Conservation (phyloP, 2,329 filamentous ascomycete genomes). For the Aspergillus quadricinctus region DNA sequence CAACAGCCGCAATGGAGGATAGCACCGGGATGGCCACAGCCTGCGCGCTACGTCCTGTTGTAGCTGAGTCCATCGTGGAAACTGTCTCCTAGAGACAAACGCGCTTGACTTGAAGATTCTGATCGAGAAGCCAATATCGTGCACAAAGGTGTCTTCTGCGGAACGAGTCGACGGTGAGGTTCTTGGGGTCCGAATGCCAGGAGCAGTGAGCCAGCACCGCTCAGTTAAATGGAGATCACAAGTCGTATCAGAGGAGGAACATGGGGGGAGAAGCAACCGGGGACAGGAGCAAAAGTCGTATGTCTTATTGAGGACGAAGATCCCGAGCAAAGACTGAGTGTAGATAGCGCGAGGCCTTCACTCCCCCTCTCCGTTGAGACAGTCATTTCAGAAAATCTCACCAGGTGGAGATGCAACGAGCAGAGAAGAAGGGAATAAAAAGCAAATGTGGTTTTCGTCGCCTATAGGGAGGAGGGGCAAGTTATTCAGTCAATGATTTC, state of each 20-base stretch:
- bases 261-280: neutral
- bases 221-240: neutral
- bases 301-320: slow-evolving; percentile 8
- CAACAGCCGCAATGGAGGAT: slow-evolving; percentile 47
- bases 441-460: neutral
- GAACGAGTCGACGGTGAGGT: neutral
- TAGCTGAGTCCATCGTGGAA: slow-evolving; percentile 3
- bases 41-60: slow-evolving; percentile 18
- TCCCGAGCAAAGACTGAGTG: slow-evolving; percentile 1
- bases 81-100: neutral
- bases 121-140: neutral
- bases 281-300: slow-evolving; percentile 6
- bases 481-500: neutral
- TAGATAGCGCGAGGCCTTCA: neutral
- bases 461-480: neutral
- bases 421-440: neutral
- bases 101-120: neutral
- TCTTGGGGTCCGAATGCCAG: slow-evolving; percentile 4
- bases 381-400: slow-evolving; percentile 1
- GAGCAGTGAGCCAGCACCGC: slow-evolving; percentile 11
- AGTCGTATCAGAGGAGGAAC: neutral
- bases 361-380: slow-evolving; percentile 9
- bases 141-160: neutral
- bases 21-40: slow-evolving; percentile 46
- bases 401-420: neutral